Base-by-base conservation (phyloP, 208 protist species). In the Phytomonas sp. region DNA sequence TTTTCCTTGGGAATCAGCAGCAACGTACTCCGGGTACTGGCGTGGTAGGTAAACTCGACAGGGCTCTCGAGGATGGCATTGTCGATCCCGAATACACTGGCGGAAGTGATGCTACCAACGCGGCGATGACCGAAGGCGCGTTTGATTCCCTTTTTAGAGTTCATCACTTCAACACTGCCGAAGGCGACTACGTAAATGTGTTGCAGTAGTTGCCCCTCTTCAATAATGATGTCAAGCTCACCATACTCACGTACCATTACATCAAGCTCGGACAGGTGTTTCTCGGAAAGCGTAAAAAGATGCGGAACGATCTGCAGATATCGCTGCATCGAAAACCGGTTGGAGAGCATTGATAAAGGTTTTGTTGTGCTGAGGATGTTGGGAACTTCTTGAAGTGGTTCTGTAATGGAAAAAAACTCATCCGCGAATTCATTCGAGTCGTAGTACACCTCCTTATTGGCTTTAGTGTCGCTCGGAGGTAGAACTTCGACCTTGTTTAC, bases 161-260 rank as follows among this genome's bases (percentile, higher is more conserved):
- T 92, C 81, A 94, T 92, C 70, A 94, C 88, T 66, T 94, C 85
- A 29, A 94, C 83, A 0, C 83, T 91, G 43, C 88, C 88, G 4
- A 85, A 92, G 4, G 84, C 88, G 8, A 94, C 65, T 8, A 94
- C 85, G 73, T 89, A 94, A 26, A 94, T 80, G 66, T 94, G 86
- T 76, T 88, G 74, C 28, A 94, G 77, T 17, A 78, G 60, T 53
- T 68, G 66, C 0, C 88, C 85, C 43, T 92, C 85, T 56, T 91
- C 85, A 40, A 92, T 82, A 69, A 94, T 83, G 66, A 89, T 78
- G 69, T 94, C 81, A 79, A 94, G 85, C 53, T 78, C 79, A n/a
- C 88, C 83, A 70, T 94, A 94, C 73, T 94, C 88, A 33, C 88
- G 81, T 13, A 94, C 74, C 80, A 91, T 91, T 37, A 94, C 76